Evolutionary conservation across 768 basidiomycete species (phyloP), one percentile per base, ranked within the genome.

Genomic region (Leucosporidium yakuticum): DNA sequence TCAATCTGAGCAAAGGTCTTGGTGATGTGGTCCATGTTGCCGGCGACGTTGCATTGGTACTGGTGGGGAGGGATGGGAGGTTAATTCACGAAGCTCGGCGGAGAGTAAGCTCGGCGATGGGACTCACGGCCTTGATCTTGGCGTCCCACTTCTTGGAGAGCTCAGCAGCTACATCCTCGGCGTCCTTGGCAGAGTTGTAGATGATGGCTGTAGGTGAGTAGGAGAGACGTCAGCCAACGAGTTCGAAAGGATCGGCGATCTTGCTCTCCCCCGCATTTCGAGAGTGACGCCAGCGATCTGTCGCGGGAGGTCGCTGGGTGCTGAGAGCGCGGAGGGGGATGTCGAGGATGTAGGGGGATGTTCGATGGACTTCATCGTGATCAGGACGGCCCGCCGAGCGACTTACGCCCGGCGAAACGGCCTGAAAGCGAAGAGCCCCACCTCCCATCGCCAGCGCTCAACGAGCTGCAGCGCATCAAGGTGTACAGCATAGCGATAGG

Each of bases 41-140:
- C 78, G 15, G 82, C 80, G 21, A 87, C 86, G 69, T 87, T 85
- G 68, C 85, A 85, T 77, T 86, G 79, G 62, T 83, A 87, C 0
- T 44, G 39, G 5, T 44, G 39, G 11, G 14, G 39, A 3, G 86
- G n/a, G n/a, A 7, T 12, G 39, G 6, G 11, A 12, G 34, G 39
- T 44, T 15, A 44, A 15, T 36, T 15, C 17, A 15, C 14, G 54
- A 31, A 27, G 54, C 23, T 19, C 25, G 27, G 17, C n/a, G 27
- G 85, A 85, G 85, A 4, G 27, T 3, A 29, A 11, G 6, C 19
- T 61, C 77, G 77, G 47, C 47, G 81, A 55, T 8, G 39, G 17
- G 14, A 44, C 39, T 44, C 39, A 15, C 39, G 3, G 51, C 86
- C 78, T 81, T 80, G 50, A 81, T 76, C 32, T 80, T 78, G 44